These are phyloP conservation scores for Claviceps arundinis DNA, from an alignment of 2,329 filamentous ascomycete species.

Conservation along the genomic window DNA sequence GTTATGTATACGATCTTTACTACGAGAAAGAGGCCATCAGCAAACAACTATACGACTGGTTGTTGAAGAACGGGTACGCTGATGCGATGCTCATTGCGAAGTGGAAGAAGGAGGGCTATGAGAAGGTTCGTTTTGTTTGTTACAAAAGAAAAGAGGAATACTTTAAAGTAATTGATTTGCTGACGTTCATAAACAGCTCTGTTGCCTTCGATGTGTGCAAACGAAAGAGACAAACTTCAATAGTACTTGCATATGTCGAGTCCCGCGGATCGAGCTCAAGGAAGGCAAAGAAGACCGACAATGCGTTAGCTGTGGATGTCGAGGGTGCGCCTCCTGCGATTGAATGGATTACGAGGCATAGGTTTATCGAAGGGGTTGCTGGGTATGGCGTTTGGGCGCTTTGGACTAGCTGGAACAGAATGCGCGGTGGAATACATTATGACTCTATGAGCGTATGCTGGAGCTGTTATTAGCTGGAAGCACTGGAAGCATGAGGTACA, in stretches of 20 bases:
- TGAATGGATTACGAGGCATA: constrained; percentile 23
- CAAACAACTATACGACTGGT: constrained; percentile 85
- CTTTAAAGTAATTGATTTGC: not conserved
- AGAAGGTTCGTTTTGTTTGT: constrained; percentile 59
- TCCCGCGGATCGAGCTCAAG: constrained; percentile 79
- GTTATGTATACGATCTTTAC: constrained; percentile 95
- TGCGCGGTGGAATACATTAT: not conserved
- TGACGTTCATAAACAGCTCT: constrained; percentile 44
- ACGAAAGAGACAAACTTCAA: constrained; percentile 99
- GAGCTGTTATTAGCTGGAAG: not conserved
- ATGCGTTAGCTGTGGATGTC: constrained; percentile 89
- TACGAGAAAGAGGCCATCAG: constrained; percentile 95
- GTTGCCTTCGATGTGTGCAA: constrained; percentile 90
- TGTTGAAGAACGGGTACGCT: constrained; percentile 92
- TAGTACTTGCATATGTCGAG: constrained; percentile 91
- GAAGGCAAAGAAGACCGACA: constrained; percentile 72
- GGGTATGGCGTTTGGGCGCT: constrained; percentile 9
- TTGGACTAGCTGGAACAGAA: not conserved
- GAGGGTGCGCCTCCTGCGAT: constrained; percentile 79
- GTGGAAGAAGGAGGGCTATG: constrained; percentile 99
- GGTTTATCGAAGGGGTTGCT: not conserved
- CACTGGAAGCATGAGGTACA: constrained; percentile 20
- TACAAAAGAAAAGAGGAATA: constrained; percentile 5
- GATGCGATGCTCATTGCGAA: constrained; percentile 94
- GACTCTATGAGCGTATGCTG: not conserved